phyloP scores from a whole-genome alignment of 331 rosid species.

The Acacia concinna region DNA sequence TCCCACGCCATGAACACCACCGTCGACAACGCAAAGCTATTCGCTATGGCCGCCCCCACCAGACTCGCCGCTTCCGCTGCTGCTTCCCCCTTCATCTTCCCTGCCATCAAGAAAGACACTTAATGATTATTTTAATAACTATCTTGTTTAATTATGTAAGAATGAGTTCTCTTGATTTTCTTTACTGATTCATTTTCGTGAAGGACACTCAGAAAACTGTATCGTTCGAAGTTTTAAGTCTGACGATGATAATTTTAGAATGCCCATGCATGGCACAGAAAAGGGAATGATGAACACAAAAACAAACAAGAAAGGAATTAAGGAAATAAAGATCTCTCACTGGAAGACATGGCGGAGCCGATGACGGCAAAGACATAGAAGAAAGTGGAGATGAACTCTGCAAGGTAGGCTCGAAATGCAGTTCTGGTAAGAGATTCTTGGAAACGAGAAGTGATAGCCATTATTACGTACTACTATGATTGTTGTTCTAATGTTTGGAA shows the following conservation, averaged over 20 bases:
- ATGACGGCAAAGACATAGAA: conserved; percentile 65
- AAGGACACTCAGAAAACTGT: neutral
- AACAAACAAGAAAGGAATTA: too few relatives aligned
- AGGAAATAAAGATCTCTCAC: conserved; percentile 45
- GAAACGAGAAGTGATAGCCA: conserved; percentile 64
- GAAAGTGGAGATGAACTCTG: conserved; percentile 90
- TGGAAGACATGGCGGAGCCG: conserved; percentile 74
- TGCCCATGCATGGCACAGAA: neutral
- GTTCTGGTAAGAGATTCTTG: conserved; percentile 53
- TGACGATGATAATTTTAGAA: neutral
- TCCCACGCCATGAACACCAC: conserved; percentile 58
- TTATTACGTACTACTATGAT: conserved; percentile 24
- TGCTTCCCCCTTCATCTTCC: conserved; percentile 69
- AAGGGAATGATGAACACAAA: neutral
- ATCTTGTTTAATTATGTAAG: neutral
- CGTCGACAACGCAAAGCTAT: conserved; percentile 59
- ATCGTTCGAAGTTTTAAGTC: neutral
- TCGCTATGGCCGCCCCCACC: conserved; percentile 55
- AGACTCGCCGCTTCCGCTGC: conserved; percentile 54
- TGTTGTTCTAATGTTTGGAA: neutral
- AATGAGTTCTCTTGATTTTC: neutral
- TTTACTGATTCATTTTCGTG: neutral
- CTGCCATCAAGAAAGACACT: conserved; percentile 35
- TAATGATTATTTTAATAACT: neutral
- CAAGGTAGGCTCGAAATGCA: conserved; percentile 73